Percentiles rank a stretch among this genome's conserved stretches.
phyloP scores from a whole-genome alignment of 371 early-diverging fungal species.

The Entomophthora muscae region DNA sequence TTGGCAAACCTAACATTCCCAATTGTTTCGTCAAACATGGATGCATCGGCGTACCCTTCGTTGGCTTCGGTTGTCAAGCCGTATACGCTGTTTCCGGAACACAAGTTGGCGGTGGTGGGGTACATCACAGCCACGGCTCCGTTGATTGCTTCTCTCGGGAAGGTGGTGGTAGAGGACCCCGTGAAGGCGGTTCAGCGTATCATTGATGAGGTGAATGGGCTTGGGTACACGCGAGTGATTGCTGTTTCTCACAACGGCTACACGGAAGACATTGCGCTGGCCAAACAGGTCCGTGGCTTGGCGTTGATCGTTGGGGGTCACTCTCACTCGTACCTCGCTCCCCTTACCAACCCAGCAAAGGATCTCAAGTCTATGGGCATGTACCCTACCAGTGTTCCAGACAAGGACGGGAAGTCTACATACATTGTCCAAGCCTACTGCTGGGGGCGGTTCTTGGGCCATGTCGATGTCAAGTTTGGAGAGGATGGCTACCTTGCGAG shows the following conservation, averaged over 20 bases:
- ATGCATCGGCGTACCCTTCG: conserved; percentile 18
- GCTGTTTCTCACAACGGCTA: conserved; percentile 54
- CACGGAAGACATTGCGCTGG: conserved; percentile 32
- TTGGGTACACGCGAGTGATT: conserved; percentile 42
- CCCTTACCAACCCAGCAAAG: conserved; percentile 8
- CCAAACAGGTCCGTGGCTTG: conserved; percentile 25
- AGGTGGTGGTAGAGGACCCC: conserved; percentile 24
- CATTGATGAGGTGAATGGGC: conserved; percentile 18
- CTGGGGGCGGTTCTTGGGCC: conserved; percentile 48
- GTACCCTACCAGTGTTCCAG: conserved; percentile 35
- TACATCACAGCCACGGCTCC: conserved; percentile 39
- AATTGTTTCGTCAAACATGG: conserved; percentile 43
- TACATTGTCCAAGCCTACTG: conserved; percentile 36
- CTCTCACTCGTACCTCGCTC: conserved; percentile 39
- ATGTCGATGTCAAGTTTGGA: conserved; percentile 36
- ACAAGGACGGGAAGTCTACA: conserved; percentile 30
- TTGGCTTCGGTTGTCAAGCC: conserved; percentile 33
- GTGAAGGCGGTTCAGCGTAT: conserved; percentile 29
- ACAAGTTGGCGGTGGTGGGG: conserved; percentile 40
- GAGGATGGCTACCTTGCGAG: conserved; percentile 22
- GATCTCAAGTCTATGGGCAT: conserved; percentile 9
- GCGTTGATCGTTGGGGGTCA: conserved; percentile 53
- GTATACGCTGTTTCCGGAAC: conserved; percentile 37
- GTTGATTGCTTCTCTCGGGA: conserved; percentile 29
- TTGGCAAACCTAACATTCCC: conserved; percentile 33